Conservation (phyloP, 2,329 filamentous ascomycete species). For the Zasmidium citrigriseum region DNA sequence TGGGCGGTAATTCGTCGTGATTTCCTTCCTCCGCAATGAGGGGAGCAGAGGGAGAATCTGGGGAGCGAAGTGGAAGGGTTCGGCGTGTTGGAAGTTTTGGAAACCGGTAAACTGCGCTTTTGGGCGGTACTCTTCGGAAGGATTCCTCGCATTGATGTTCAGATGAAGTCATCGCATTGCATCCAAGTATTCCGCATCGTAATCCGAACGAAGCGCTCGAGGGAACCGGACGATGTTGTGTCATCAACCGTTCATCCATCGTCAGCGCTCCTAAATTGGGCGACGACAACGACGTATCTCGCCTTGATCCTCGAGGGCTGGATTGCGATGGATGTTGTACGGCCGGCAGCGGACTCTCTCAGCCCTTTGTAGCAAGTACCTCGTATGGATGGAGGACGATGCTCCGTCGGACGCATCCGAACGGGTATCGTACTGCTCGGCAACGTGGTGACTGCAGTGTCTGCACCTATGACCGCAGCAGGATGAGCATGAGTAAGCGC, state of each 20-base stretch:
- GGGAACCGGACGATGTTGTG: background rate
- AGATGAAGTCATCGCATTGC: slow-evolving; percentile 23
- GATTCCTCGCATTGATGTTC: slow-evolving; percentile 25
- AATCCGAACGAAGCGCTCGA: background rate
- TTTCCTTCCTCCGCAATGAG: background rate
- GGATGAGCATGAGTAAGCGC: background rate
- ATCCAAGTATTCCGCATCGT: slow-evolving; percentile 1
- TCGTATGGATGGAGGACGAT: background rate
- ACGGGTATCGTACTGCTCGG: background rate
- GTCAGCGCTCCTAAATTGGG: background rate
- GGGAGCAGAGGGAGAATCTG: background rate
- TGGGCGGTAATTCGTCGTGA: background rate
- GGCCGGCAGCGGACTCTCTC: background rate
- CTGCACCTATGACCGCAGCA: background rate
- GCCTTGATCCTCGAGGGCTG: no score
- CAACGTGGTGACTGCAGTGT: background rate
- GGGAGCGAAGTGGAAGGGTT: background rate
- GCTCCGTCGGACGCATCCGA: background rate
- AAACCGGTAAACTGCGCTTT: background rate
- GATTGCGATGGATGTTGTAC: no score
- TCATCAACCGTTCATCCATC: background rate
- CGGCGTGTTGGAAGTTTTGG: background rate
- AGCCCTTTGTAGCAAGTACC: background rate
- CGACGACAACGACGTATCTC: background rate
- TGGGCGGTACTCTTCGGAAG: slow-evolving; percentile 30